Evolutionary conservation across 352 stramenopile genomes (phyloP).

Genomic region (Globisporangium sylvaticum): DNA sequence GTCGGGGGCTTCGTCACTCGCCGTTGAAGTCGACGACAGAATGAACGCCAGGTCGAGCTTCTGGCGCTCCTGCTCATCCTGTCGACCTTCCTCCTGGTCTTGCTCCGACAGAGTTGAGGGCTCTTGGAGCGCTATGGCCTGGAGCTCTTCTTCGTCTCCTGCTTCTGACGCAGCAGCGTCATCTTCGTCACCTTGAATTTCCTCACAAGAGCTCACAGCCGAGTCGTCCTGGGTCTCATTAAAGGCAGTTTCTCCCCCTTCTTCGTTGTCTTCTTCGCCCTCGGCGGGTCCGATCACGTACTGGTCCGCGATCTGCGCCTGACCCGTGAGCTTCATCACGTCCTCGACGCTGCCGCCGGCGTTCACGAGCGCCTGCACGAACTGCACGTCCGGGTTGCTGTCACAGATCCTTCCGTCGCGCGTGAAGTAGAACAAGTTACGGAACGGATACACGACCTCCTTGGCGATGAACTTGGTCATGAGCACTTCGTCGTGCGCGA

Average conservation of each 20-base stretch:
- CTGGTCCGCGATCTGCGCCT: not conserved
- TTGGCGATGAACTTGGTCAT: not conserved
- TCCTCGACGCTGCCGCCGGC: not conserved
- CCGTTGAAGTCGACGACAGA: not conserved
- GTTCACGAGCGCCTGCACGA: not conserved
- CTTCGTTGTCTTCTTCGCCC: not conserved
- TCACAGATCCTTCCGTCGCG: not conserved
- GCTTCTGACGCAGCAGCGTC: not conserved
- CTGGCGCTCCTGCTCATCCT: not conserved
- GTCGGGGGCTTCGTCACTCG: not conserved
- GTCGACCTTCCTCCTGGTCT: not conserved
- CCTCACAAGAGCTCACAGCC: not conserved
- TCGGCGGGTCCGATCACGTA: not conserved
- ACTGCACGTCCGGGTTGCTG: not conserved
- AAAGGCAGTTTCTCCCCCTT: not conserved
- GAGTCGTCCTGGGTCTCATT: not conserved
- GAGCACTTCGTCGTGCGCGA: not conserved
- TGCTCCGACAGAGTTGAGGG: not conserved
- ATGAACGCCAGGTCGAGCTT: constrained; percentile 1
- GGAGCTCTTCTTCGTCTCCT: not conserved
- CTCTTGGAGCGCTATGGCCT: not conserved
- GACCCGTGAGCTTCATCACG: not conserved
- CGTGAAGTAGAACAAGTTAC: not conserved
- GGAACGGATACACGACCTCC: not conserved
- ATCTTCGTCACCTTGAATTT: not conserved